A percentile compares a stretch with the other conserved stretches of the same genome.
These are phyloP conservation scores for Adiantum capillusveneris DNA, from an alignment of 75 land plant genomes.

Conservation along the genomic window DNA sequence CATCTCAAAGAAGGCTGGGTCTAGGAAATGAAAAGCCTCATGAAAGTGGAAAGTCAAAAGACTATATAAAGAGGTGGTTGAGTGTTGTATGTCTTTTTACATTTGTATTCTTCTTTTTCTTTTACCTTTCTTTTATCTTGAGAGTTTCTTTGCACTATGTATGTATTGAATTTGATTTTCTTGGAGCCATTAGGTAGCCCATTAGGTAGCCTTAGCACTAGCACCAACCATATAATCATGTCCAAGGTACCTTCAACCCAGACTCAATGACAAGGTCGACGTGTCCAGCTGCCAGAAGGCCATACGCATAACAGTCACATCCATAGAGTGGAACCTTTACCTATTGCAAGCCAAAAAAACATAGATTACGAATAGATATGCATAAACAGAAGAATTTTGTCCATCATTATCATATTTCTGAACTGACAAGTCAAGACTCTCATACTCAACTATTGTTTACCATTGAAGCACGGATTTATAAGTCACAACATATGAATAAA, in stretches of 20 bases:
- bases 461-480: background rate
- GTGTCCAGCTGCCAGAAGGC: conserved; percentile 86
- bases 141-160: no score
- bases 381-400: background rate
- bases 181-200: background rate
- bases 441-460: background rate
- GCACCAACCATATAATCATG: background rate
- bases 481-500: background rate
- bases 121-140: no score
- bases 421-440: no score
- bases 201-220: background rate
- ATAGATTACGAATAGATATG: background rate
- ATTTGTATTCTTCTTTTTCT: no score
- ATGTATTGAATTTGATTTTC: no score
- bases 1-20: no score
- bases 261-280: conserved; percentile 95
- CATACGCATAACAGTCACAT: conserved; percentile 99
- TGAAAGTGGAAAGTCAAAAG: no score
- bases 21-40: no score
- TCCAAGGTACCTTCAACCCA: conserved; percentile 75
- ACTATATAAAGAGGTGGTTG: no score
- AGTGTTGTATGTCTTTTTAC: no score
- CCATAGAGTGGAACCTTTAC: conserved; percentile 96
- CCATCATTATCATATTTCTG: no score
- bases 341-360: conserved; percentile 16